Conservation (phyloP, 192 early-diverging fungal species). For the Entomortierella beljakovae region DNA sequence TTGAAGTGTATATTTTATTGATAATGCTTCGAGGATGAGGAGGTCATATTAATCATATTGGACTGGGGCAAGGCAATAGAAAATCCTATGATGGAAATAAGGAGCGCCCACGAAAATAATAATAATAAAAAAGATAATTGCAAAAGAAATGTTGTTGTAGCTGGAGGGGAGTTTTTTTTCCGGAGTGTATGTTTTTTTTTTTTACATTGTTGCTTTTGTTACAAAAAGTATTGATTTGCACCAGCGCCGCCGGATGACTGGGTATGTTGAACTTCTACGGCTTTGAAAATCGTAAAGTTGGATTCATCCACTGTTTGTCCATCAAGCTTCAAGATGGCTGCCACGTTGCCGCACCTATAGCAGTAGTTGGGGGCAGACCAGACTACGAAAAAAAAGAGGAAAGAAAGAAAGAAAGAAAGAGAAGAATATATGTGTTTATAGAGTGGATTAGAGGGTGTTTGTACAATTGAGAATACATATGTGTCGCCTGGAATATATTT, state of each 20-base stretch:
- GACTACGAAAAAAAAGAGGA: constrained; percentile 41
- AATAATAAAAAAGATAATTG: too few relatives aligned
- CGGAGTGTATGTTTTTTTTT: too few relatives aligned
- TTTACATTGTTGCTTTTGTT: constrained; percentile 13
- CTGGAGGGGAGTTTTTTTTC: too few relatives aligned
- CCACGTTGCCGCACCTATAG: constrained; percentile 97
- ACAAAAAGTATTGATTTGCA: constrained; percentile 61
- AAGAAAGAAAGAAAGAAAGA: not conserved
- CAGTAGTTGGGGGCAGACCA: constrained; percentile 99
- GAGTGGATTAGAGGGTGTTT: not conserved
- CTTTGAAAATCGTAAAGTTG: constrained; percentile 96
- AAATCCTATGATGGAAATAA: too few relatives aligned
- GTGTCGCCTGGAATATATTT: too few relatives aligned
- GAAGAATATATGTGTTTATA: not conserved
- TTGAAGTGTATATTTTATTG: too few relatives aligned
- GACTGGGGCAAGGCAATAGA: too few relatives aligned
- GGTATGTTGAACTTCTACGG: constrained; percentile 92
- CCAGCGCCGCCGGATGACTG: constrained; percentile 53
- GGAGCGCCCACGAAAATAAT: too few relatives aligned
- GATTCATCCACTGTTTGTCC: constrained; percentile 80
- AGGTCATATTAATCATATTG: too few relatives aligned
- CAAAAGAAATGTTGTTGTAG: too few relatives aligned
- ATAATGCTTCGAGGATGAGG: too few relatives aligned
- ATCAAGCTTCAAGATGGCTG: constrained; percentile 91
- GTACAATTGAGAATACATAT: not conserved